Evolutionary conservation across 2,329 filamentous ascomycete species (phyloP).

Genomic region (Apiospora pterosperma): DNA sequence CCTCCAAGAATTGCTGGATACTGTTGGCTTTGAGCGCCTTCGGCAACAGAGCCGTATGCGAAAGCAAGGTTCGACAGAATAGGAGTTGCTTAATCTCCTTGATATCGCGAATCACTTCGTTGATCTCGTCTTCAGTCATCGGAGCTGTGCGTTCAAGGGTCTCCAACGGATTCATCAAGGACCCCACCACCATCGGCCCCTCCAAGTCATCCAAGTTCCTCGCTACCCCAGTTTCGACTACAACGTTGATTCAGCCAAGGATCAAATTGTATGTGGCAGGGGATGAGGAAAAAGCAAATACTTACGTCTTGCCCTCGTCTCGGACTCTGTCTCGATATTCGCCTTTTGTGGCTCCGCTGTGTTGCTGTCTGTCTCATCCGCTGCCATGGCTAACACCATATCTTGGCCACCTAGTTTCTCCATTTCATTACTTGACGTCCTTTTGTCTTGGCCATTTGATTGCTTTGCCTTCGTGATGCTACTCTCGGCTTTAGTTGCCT

Average conservation of each 20-base stretch:
- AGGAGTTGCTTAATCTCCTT: constrained; percentile 45
- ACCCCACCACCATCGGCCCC: constrained; percentile 31
- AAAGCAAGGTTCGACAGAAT: constrained; percentile 44
- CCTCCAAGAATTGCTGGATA: constrained; percentile 41
- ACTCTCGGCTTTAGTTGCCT: constrained; percentile 10
- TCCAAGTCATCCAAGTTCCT: constrained; percentile 27
- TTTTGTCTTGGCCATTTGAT: neutral
- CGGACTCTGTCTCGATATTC: constrained; percentile 38
- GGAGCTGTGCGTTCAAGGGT: constrained; percentile 31
- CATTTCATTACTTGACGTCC: neutral
- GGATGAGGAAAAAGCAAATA: neutral
- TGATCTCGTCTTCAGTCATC: constrained; percentile 39
- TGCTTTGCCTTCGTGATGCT: neutral
- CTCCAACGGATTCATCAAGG: constrained; percentile 25
- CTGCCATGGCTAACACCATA: constrained; percentile 16
- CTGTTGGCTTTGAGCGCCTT: constrained; percentile 39
- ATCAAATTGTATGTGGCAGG: neutral
- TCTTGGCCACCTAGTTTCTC: constrained; percentile 13
- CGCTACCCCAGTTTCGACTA: constrained; percentile 24
- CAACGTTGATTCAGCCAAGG: neutral
- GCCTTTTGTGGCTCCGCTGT: constrained; percentile 29
- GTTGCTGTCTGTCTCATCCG: constrained; percentile 6
- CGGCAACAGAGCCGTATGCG: constrained; percentile 41
- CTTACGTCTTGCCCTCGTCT: constrained; percentile 26
- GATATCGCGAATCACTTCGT: constrained; percentile 38